These are phyloP conservation scores for Tetramitus jugosus DNA, from an alignment of 208 protist genomes.

Conservation along the genomic window DNA sequence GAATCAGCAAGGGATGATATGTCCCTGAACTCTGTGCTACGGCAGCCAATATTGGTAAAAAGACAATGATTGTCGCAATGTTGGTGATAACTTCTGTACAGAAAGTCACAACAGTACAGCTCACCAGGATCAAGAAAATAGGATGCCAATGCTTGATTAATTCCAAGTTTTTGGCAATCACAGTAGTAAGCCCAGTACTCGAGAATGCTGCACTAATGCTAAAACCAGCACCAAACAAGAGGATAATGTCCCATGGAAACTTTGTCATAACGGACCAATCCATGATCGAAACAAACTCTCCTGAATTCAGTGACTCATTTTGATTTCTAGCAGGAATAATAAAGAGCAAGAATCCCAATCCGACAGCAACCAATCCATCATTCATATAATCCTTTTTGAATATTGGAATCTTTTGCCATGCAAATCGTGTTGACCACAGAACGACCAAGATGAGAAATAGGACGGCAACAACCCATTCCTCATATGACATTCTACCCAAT, in stretches of 20 bases:
- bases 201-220: neutral
- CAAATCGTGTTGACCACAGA: neutral
- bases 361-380: constrained; percentile 2
- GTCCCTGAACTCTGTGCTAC: neutral
- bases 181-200: neutral
- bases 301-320: neutral
- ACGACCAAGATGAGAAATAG: neutral
- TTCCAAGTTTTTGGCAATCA: neutral
- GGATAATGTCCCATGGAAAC: constrained; percentile 12
- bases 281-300: too few relatives aligned
- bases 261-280: neutral
- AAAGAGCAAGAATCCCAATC: neutral
- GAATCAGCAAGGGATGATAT: neutral
- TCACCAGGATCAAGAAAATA: neutral
- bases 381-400: neutral
- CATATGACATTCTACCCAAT: neutral
- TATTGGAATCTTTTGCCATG: neutral
- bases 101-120: neutral
- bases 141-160: neutral
- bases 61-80: neutral
- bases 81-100: neutral
- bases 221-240: constrained; percentile 6
- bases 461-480: neutral
- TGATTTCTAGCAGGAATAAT: neutral
- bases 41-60: neutral